A percentile compares a stretch with the other conserved stretches of the same genome.
phyloP scores from a whole-genome alignment of 2,329 filamentous ascomycete genomes.

The Byssothecium circinans region DNA sequence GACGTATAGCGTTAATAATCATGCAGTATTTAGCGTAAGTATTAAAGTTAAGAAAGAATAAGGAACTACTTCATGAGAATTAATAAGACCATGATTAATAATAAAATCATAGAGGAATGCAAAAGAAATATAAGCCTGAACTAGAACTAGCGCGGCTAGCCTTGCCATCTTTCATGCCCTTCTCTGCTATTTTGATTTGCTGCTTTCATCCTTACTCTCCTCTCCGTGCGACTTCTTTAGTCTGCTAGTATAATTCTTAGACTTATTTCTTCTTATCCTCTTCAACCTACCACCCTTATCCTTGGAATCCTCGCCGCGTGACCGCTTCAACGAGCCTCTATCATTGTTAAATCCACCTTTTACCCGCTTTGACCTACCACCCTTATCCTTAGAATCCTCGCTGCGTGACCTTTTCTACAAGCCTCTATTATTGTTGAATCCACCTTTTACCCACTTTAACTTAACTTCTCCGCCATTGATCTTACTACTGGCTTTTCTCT shows the following conservation, averaged over 20 bases:
- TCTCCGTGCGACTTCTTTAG: conserved; percentile 3
- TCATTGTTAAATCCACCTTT: conserved; percentile 6
- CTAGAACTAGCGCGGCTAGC: not conserved
- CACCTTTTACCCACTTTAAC: conserved; percentile 8
- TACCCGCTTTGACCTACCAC: conserved; percentile 4
- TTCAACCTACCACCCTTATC: conserved; percentile 2
- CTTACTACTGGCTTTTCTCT: conserved; percentile 10
- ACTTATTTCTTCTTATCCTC: conserved; percentile 5
- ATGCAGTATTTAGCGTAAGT: conserved; percentile 4
- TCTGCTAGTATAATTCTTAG: conserved; percentile 1
- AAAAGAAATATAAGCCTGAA: conserved; percentile 9
- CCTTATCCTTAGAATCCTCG: conserved; percentile 7
- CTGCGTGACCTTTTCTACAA: conserved; percentile 6
- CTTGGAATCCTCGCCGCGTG: not conserved
- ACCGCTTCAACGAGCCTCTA: conserved; percentile 5
- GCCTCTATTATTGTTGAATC: conserved; percentile 7
- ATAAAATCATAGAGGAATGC: conserved; percentile 8
- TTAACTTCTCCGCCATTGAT: conserved; percentile 6
- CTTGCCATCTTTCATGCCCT: conserved; percentile 7
- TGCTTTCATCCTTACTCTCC: conserved; percentile 3
- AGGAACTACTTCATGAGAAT: conserved; percentile 10
- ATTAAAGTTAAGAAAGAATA: conserved; percentile 9
- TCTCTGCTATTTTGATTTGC: conserved; percentile 11
- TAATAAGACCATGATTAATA: conserved; percentile 7
- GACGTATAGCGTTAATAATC: no score